Percentiles rank a stretch among this genome's conserved stretches.
Evolutionary conservation across 2,329 filamentous ascomycete species (phyloP).

Genomic region (Exserohilum turcica): DNA sequence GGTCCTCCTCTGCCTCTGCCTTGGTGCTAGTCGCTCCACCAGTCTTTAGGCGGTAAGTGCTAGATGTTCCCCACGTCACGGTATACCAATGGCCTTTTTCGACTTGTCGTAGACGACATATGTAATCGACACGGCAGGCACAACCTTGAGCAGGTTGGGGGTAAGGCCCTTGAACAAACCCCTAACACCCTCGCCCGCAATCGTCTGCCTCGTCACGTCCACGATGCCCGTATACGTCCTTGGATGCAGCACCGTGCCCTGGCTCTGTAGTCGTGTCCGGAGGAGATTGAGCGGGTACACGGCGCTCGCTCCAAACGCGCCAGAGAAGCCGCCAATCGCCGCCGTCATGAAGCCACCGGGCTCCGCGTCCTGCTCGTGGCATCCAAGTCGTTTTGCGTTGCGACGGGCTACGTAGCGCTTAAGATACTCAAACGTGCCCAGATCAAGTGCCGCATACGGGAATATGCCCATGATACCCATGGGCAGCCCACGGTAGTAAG

Average conservation of each 20-base stretch:
- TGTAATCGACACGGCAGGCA: constrained; percentile 86
- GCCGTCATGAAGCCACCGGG: constrained; percentile 85
- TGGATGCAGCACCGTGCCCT: constrained; percentile 90
- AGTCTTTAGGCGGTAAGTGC: no score
- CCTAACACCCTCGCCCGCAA: constrained; percentile 79
- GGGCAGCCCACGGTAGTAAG: constrained; percentile 89
- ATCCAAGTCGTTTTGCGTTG: constrained; percentile 70
- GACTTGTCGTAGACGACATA: constrained; percentile 52
- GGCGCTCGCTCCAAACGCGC: constrained; percentile 87
- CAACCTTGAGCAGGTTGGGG: constrained; percentile 94
- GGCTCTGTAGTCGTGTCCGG: constrained; percentile 87
- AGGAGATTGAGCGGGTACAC: constrained; percentile 96
- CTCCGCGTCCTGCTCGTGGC: constrained; percentile 78
- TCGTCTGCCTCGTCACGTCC: constrained; percentile 84
- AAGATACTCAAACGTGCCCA: constrained; percentile 91
- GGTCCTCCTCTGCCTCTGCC: neutral
- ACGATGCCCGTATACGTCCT: constrained; percentile 87
- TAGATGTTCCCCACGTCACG: no score
- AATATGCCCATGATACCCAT: constrained; percentile 97
- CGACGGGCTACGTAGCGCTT: constrained; percentile 75
- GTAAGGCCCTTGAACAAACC: constrained; percentile 95
- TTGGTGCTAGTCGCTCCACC: no score
- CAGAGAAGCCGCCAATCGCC: constrained; percentile 86
- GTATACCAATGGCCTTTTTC: constrained; percentile 45
- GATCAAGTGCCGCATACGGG: constrained; percentile 94